Conservation (phyloP, 306 rosid species). For the Castanea sativa region DNA sequence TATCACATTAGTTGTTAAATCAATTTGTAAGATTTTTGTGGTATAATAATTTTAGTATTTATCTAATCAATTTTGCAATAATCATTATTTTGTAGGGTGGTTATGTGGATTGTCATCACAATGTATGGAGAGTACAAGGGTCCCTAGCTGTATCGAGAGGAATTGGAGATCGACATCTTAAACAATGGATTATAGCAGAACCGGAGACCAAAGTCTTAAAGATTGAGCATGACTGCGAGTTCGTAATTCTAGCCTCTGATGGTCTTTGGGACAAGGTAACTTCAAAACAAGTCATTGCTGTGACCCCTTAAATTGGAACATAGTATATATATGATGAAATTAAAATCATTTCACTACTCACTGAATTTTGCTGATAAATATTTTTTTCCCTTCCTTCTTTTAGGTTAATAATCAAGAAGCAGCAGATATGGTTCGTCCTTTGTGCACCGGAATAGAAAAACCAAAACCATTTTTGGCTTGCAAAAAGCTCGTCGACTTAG, state of each 20-base stretch:
- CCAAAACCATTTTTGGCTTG: conserved; percentile 39
- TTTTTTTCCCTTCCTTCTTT: not conserved
- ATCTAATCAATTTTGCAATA: not conserved
- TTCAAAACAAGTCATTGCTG: not conserved
- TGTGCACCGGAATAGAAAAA: conserved; percentile 30
- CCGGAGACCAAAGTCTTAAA: conserved; percentile 42
- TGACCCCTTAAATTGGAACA: too few relatives aligned
- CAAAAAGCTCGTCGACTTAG: conserved; percentile 39
- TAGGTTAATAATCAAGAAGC: conserved; percentile 53
- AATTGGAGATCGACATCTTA: conserved; percentile 44
- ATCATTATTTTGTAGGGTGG: conserved; percentile 39
- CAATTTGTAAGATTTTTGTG: too few relatives aligned
- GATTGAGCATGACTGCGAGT: conserved; percentile 37
- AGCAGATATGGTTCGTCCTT: conserved; percentile 42
- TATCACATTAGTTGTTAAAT: too few relatives aligned
- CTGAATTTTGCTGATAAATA: too few relatives aligned
- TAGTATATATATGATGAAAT: too few relatives aligned
- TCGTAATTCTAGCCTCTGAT: conserved; percentile 55
- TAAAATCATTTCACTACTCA: too few relatives aligned
- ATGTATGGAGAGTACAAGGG: conserved; percentile 56
- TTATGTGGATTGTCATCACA: conserved; percentile 38
- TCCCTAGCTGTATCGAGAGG: conserved; percentile 57
- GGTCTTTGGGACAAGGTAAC: conserved; percentile 61
- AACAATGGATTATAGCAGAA: conserved; percentile 52
- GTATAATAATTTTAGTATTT: too few relatives aligned